phyloP scores from a whole-genome alignment of 2,329 filamentous ascomycete species.

The Tolypocladium sp. region DNA sequence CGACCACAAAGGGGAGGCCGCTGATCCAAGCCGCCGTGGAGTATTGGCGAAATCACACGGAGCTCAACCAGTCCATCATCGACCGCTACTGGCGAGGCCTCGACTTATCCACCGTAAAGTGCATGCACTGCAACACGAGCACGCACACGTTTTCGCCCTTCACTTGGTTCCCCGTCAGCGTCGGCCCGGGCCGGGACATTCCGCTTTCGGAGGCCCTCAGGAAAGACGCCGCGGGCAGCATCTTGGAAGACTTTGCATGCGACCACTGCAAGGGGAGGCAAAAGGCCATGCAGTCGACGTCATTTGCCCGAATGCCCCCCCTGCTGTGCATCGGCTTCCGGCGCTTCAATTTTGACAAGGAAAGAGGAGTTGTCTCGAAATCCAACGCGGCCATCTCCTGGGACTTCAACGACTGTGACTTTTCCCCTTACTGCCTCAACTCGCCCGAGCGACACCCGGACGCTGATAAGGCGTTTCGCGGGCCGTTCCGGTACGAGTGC shows the following conservation, averaged over 20 bases:
- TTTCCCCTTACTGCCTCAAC: slow-evolving; percentile 34
- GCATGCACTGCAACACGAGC: slow-evolving; percentile 47
- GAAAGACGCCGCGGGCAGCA: slow-evolving; percentile 61
- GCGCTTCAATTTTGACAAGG: slow-evolving; percentile 33
- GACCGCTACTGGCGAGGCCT: slow-evolving; percentile 73
- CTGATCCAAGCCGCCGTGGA: slow-evolving; percentile 52
- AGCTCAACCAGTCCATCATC: slow-evolving; percentile 65
- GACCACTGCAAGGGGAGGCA: slow-evolving; percentile 62
- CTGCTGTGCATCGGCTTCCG: slow-evolving; percentile 73
- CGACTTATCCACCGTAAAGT: slow-evolving; percentile 62
- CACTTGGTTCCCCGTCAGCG: slow-evolving; percentile 44
- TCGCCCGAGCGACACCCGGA: slow-evolving; percentile 19
- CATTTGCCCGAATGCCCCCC: slow-evolving; percentile 69
- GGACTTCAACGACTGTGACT: slow-evolving; percentile 60
- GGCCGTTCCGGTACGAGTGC: slow-evolving; percentile 69
- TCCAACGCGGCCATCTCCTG: slow-evolving; percentile 66
- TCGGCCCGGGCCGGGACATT: slow-evolving; percentile 19
- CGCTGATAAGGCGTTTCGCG: slow-evolving; percentile 28
- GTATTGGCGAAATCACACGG: slow-evolving; percentile 65
- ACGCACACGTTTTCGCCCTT: slow-evolving; percentile 33
- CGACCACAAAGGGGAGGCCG: slow-evolving; percentile 21
- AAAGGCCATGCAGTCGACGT: slow-evolving; percentile 60
- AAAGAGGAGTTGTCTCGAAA: slow-evolving; percentile 41
- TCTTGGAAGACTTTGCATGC: slow-evolving; percentile 62
- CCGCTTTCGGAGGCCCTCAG: slow-evolving; percentile 54